These are phyloP conservation scores for Sugiyamaella paludigena DNA, from an alignment of 1,139 yeast genomes.

Conservation along the genomic window DNA sequence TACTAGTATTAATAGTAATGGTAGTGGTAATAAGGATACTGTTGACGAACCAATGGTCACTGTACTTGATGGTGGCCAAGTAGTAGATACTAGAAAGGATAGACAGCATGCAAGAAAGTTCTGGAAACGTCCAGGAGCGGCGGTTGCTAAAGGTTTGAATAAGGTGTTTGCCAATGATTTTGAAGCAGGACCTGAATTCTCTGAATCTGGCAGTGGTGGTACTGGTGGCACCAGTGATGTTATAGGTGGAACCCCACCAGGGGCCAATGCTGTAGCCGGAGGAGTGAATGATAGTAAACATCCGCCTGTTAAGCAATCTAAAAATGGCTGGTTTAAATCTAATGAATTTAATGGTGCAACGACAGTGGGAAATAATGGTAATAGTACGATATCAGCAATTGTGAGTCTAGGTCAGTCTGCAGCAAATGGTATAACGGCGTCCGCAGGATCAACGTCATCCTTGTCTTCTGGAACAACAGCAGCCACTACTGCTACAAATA, in stretches of 20 bases:
- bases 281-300: background rate
- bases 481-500: constrained; percentile 2
- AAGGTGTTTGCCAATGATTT: constrained; percentile 36
- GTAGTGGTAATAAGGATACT: constrained; percentile 3
- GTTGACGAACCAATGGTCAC: constrained; percentile 37
- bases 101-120: constrained; percentile 26
- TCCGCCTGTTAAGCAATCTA: constrained; percentile 1
- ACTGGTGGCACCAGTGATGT: constrained; percentile 1
- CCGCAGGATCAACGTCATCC: constrained; percentile 1
- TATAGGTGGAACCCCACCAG: background rate
- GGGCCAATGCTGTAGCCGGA: background rate
- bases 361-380: constrained; percentile 4
- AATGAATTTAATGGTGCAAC: constrained; percentile 3
- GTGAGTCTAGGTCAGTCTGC: no score
- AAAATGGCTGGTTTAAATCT: constrained; percentile 19
- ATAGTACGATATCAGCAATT: background rate
- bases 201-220: constrained; percentile 13
- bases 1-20: background rate
- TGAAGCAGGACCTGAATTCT: constrained; percentile 17
- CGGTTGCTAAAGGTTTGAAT: constrained; percentile 40
- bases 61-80: constrained; percentile 28
- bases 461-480: constrained; percentile 6
- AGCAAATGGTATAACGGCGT: background rate
- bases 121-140: constrained; percentile 41
- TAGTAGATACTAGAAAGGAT: constrained; percentile 10